Evolutionary conservation across 768 basidiomycete genomes (phyloP), one percentile per base, ranked within the genome.

Genomic region (Amanita pseudoporphyria): DNA sequence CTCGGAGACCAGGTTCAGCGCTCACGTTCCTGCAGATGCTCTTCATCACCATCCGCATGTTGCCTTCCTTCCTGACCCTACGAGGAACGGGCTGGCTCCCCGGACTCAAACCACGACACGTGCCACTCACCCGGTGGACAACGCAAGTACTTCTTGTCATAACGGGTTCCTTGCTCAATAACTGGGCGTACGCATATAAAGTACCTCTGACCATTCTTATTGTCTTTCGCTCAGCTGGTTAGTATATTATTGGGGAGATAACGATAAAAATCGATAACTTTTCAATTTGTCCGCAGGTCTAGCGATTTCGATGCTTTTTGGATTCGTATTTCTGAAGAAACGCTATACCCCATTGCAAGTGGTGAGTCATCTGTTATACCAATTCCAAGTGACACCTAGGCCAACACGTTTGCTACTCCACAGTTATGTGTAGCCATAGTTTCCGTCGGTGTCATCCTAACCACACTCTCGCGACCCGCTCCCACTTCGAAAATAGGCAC

Each of bases 1-100:
- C 16, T 24, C 6, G 19, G 14, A 19, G 38, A 30, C 39, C 32
- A 87, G 87, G 87, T 18, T 83, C 87, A 9, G 83, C 87, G 28
- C 74, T 93, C 39, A 91, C 89, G 3, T 87, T 91, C 66, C 79
- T 79, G 10, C 90, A 93, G 64, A 86, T 89, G 77, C 57, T 81
- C 31, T 91, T 88, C 65, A 83, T 91, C 47, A 74, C 86, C 5
- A 28, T 74, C 9, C 82, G 82, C 48, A 78, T 78, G 9, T 64
- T 89, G 6, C 82, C 86, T 1, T 70, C 74, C 0, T 87, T 86
- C 58, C 51, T 90, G 39, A 62, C 56, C 16, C 76, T 73, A 51
- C 52, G 65, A 45, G 41, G 60, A 54, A 9, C 55, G 47, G 53
- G 57, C 51, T 52, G 54, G 40, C 35, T 79, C 5, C 81, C 84